Base-by-base conservation (phyloP, 1,139 yeast genomes). In the Blastobotrys niveus region DNA sequence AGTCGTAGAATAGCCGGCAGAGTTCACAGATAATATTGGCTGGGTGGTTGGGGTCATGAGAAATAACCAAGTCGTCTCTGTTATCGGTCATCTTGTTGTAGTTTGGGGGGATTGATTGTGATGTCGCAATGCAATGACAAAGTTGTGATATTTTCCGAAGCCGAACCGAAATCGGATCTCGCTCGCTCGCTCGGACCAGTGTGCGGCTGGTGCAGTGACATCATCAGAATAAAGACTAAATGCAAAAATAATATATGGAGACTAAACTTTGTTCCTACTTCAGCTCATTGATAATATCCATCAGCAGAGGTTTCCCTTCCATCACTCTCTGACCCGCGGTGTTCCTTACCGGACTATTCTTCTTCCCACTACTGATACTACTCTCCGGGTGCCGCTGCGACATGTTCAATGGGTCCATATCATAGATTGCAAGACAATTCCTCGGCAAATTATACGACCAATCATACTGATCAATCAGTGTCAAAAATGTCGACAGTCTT, bases 21-120 rank as follows among this genome's bases (percentile, higher is more conserved):
- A 89, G 71, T 52, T 83, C 86, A 61, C 95, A 87, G 51, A 89
- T 84, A 55, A 84, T 67, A 57, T 83, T 82, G 3, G 95, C 95
- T 0, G 96, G 95, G 60, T 87, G 95, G 37, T 68, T 63, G 5
- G 82, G 78, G 57, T 82, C 82, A 8, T 59, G 50, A 1, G 80
- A 74, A 2, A 56, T 56, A 42, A 74, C 62, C 25, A 74, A 53
- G 12, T 53, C 55, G 40, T 69, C 72, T n/a, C n/a, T n/a, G n/a
- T n/a, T n/a, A n/a, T n/a, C n/a, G n/a, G n/a, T n/a, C n/a, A n/a
- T n/a, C n/a, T n/a, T n/a, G n/a, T n/a, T n/a, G n/a, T n/a, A n/a
- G n/a, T n/a, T n/a, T n/a, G n/a, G n/a, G n/a, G n/a, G n/a, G n/a
- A n/a, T 61, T 74, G 74, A 47, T 81, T n/a, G n/a, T n/a, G n/a